Evolutionary conservation across 2,329 filamentous ascomycete species (phyloP), one percentile per base, ranked within the genome.

Genomic region (Diaporthe amygdali): DNA sequence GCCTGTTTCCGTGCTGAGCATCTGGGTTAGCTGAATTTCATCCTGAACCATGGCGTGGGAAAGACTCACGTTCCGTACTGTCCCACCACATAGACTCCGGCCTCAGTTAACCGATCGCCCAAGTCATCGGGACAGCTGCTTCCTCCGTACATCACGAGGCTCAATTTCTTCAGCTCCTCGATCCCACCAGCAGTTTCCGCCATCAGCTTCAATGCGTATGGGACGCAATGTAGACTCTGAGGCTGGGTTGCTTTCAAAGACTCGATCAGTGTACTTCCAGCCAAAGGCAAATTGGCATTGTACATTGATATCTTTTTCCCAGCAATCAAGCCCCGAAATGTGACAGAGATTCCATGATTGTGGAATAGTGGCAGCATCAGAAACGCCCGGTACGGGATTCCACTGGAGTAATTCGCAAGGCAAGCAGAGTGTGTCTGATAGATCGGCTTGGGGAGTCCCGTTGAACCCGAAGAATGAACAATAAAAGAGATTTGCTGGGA

Each of bases 131-230:
- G 87, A 72, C 85, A 88, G 34, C 84, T 82, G 47, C 86, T 87
- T 1, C 87, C 87, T 14, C 83, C 86, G 54, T 84, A 87, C 72
- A 85, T 80, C 30, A 89, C 86, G 4, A 86, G 76, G 61, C 85
- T 82, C 32, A 84, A 79, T 17, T 77, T 79, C 12, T 78, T 79
- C 46, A 89, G 76, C 14, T 78, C 78, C 5, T 82, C 77, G 8
- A 89, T 81, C 0, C 88, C 89, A 14, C 85, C 83, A 1, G 84
- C 79, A 0, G 84, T 84, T 76, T 91, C 89, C 0, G 85, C 84
- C 0, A 91, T 81, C 1, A 91, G 79, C 73, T 90, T 89, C 47
- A 91, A 76, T 0, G 86, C 84, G 71, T 90, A 91, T 0, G 89
- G 89, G 2, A 91, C 89, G 30, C 81, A 84, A 72, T 88, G 85